Evolutionary conservation across 83 land plant species (phyloP).

Genomic region (Thuja plicata): DNA sequence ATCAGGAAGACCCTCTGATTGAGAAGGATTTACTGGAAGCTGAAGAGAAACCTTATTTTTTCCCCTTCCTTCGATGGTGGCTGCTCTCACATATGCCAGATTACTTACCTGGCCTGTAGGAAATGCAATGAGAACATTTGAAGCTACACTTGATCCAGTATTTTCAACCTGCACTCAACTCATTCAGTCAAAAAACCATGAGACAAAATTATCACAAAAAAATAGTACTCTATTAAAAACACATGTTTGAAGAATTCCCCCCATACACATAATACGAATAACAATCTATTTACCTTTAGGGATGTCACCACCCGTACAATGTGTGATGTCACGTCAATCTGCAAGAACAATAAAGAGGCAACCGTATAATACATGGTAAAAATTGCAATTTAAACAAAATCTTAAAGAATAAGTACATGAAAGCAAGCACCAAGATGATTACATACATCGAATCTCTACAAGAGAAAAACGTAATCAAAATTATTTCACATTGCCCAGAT

Average conservation of each 20-base stretch:
- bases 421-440: background rate
- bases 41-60: slow-evolving; percentile 50
- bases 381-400: background rate
- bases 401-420: background rate
- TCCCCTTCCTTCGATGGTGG: slow-evolving; percentile 51
- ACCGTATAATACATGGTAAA: background rate
- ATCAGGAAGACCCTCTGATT: slow-evolving; percentile 41
- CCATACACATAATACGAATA: background rate
- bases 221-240: background rate
- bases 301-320: slow-evolving; percentile 57
- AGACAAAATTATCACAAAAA: background rate
- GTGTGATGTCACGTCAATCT: slow-evolving; percentile 86
- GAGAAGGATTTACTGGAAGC: slow-evolving; percentile 48
- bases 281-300: slow-evolving; percentile 45
- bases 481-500: background rate
- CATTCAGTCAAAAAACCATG: background rate
- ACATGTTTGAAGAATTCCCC: background rate
- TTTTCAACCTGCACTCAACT: slow-evolving; percentile 63
- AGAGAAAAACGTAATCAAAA: background rate
- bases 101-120: slow-evolving; percentile 51
- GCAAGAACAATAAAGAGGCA: slow-evolving; percentile 22
- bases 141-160: slow-evolving; percentile 44
- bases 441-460: background rate
- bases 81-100: slow-evolving; percentile 58
- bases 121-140: slow-evolving; percentile 72